phyloP scores from a whole-genome alignment of 2,329 filamentous ascomycete genomes.

The Trichoderma pleuroti region DNA sequence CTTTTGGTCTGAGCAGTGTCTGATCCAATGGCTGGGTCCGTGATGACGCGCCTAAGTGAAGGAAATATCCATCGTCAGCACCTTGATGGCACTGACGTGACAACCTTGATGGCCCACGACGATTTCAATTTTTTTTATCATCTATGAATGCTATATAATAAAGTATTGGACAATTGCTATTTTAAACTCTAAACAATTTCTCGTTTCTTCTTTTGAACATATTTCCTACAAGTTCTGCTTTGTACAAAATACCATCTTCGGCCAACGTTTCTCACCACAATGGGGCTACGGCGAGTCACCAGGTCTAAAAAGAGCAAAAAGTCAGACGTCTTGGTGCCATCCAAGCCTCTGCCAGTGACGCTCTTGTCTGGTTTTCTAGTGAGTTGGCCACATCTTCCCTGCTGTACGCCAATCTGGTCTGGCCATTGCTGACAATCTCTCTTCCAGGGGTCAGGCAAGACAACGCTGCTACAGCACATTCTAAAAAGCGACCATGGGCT shows the following conservation, averaged over 20 bases:
- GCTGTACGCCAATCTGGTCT: background rate
- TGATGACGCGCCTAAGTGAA: background rate
- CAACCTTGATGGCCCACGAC: conserved; percentile 5
- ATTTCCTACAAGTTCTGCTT: background rate
- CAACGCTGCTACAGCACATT: conserved; percentile 66
- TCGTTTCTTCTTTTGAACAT: background rate
- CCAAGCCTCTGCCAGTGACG: conserved; percentile 33
- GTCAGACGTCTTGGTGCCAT: background rate
- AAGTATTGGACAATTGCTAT: background rate
- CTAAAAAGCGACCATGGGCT: conserved; percentile 64
- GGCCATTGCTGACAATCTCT: background rate
- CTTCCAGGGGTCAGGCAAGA: conserved; percentile 63
- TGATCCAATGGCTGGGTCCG: background rate
- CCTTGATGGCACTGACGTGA: conserved; percentile 6
- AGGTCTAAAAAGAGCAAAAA: background rate
- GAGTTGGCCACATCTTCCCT: background rate
- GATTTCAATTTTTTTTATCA: background rate
- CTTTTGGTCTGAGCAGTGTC: background rate
- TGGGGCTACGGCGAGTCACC: background rate
- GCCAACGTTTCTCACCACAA: background rate
- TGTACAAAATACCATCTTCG: background rate
- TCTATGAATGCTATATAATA: background rate
- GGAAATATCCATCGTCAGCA: background rate
- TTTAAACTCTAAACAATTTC: background rate
- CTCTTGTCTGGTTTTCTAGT: conserved; percentile 37